These are phyloP conservation scores for Saccharomycopsis hybrid DNA, from an alignment of 1,139 yeast species.

Conservation along the genomic window DNA sequence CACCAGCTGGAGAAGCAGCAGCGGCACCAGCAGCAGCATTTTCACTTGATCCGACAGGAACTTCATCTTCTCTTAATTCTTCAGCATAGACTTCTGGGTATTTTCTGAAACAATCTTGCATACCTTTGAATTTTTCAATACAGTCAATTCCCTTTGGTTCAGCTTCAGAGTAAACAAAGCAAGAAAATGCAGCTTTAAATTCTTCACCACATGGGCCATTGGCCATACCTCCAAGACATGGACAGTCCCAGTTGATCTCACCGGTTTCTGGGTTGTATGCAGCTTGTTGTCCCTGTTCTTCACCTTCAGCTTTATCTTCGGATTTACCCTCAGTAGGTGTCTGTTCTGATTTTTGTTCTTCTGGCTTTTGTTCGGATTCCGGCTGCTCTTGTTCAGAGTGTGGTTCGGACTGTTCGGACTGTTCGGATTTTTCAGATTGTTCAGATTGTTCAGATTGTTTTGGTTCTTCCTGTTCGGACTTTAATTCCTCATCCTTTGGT, in stretches of 20 bases:
- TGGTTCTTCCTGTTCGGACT: no score
- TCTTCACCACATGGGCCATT: conserved; percentile 98
- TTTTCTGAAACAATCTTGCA: conserved; percentile 93
- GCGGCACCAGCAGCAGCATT: conserved; percentile 8
- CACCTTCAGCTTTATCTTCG: conserved; percentile 19
- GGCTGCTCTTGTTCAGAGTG: conserved; percentile 4
- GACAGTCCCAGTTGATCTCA: conserved; percentile 99
- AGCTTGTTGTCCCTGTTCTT: conserved; percentile 35
- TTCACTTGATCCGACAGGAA: conserved; percentile 18
- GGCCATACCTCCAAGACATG: conserved; percentile 99
- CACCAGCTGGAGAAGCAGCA: background rate
- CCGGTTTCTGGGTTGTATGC: conserved; percentile 98
- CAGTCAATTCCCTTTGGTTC: conserved; percentile 98
- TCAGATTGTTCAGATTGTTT: no score
- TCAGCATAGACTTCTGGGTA: conserved; percentile 94
- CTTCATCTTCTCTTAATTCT: conserved; percentile 73
- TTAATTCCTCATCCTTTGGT: background rate
- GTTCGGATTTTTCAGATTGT: background rate
- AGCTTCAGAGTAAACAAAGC: conserved; percentile 89
- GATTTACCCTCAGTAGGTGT: conserved; percentile 14
- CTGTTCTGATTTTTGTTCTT: conserved; percentile 4
- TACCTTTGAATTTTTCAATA: conserved; percentile 79
- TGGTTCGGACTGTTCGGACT: conserved; percentile 2
- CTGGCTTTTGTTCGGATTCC: conserved; percentile 7
- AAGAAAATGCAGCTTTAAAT: conserved; percentile 91